Evolutionary conservation across 345 rosid genomes (phyloP).

Genomic region (Xanthoceras sorbifolium): DNA sequence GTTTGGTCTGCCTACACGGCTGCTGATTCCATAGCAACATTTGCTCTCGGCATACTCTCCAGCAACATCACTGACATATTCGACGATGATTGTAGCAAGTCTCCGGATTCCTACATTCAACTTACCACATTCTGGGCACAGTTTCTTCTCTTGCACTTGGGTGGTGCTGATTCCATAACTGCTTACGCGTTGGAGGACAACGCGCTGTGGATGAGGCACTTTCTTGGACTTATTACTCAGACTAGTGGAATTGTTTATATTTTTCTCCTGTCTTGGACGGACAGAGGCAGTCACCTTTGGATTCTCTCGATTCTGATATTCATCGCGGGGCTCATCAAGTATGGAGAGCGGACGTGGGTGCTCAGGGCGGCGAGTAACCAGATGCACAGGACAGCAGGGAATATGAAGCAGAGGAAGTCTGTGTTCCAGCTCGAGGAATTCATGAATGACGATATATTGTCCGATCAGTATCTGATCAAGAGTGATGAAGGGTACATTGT

Average conservation of each 20-base stretch:
- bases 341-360: conserved; percentile 16
- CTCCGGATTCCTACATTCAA: background rate
- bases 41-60: conserved; percentile 9
- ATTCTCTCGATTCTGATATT: conserved; percentile 2
- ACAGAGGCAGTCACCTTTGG: background rate
- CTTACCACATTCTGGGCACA: conserved; percentile 9
- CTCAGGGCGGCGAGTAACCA: conserved; percentile 18
- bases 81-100: too few relatives aligned
- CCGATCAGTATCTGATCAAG: background rate
- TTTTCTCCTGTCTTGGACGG: background rate
- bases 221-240: conserved; percentile 7
- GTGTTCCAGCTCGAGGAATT: too few relatives aligned
- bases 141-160: conserved; percentile 18
- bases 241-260: background rate
- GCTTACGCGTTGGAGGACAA: conserved; percentile 19
- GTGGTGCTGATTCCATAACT: conserved; percentile 12
- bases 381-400: background rate
- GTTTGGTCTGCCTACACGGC: background rate
- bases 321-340: conserved; percentile 13
- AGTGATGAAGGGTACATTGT: background rate
- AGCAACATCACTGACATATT: background rate
- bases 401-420: conserved; percentile 1
- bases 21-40: background rate
- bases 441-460: too few relatives aligned
- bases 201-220: conserved; percentile 21